These are phyloP conservation scores for Tylopilus sp. DNA, from an alignment of 768 basidiomycete genomes.

Conservation along the genomic window DNA sequence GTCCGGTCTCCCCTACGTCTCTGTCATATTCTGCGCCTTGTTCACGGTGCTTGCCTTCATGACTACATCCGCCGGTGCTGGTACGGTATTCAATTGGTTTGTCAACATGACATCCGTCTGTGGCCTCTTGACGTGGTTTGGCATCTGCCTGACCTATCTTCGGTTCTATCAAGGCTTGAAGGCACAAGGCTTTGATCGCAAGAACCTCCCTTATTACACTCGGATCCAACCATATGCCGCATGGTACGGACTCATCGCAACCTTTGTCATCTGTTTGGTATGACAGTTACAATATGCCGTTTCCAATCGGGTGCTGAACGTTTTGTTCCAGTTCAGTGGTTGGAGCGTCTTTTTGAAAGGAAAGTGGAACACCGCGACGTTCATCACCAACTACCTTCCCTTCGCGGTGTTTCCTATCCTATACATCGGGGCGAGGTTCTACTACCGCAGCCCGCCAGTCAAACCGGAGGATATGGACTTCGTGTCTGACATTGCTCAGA, in stretches of 20 bases:
- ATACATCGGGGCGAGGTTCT: constrained; percentile 57
- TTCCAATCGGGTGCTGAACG: constrained; percentile 18
- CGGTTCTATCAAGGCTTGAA: constrained; percentile 83
- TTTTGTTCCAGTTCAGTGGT: constrained; percentile 44
- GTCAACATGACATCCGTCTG: constrained; percentile 67
- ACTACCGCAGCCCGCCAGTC: constrained; percentile 25
- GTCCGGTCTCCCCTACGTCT: constrained; percentile 72
- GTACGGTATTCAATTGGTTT: constrained; percentile 78
- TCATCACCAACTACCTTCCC: constrained; percentile 83
- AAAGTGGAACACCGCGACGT: constrained; percentile 57
- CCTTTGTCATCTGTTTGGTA: constrained; percentile 59
- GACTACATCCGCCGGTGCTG: constrained; percentile 64
- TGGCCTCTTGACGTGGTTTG: constrained; percentile 78
- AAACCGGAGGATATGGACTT: constrained; percentile 80
- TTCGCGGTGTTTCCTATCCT: constrained; percentile 67
- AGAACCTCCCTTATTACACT: constrained; percentile 65
- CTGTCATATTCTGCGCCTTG: constrained; percentile 64
- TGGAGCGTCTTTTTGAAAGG: constrained; percentile 51
- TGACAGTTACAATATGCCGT: constrained; percentile 24
- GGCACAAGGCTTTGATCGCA: constrained; percentile 73
- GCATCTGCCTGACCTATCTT: constrained; percentile 70
- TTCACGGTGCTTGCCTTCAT: constrained; percentile 81
- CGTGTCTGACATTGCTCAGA: constrained; percentile 60
- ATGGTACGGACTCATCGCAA: constrained; percentile 40
- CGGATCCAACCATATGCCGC: constrained; percentile 71